Evolutionary conservation across 345 rosid species (phyloP), one percentile per base, ranked within the genome.

Genomic region (Streptanthus diversifolius): DNA sequence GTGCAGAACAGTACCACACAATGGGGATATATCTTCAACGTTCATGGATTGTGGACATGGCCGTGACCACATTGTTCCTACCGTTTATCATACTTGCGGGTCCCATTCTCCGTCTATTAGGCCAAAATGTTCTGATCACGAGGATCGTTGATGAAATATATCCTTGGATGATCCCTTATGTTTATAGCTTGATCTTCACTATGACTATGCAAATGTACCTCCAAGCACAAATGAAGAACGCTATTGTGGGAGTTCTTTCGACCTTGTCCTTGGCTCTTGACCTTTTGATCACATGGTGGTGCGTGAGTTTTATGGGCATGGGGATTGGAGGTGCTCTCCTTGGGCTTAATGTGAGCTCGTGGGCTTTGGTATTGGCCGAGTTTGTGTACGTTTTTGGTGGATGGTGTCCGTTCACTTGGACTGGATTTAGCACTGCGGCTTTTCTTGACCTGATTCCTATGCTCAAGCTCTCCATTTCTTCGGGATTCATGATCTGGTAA

Each of bases 361-460:
- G 89, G 88, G 13, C 59, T 5, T 52, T 75, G 56, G 77, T 80
- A 3, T 27, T 84, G 18, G 86, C 79, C 3, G 83, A 80, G 83
- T 70, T 84, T 45, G 80, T 84, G 35, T 88, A 85, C 45, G 33
- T 83, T 11, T 80, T 86, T 18, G 85, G 93, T 1, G 90, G 93
- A 6, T 82, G 93, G 91, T 90, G 96, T 68, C 83, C 87, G 4
- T 4, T 77, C 7, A 85, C 91, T 7, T 86, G 96, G 93, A 86
- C 72, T n/a, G 93, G 96, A 1, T 85, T 90, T 66, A 73, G 80
- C 15, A 29, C 13, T 25, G 82, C 80, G 59, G 82, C 88, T 15
- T 85, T 88, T 63, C 7, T 37, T 30, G 87, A 83, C 63, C 33
- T 88, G 4, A 3, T 79, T 5, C 91, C 96, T 3, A 70, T 85